Evolutionary conservation across 768 basidiomycete species (phyloP).

Genomic region (Termitomyces sp.): DNA sequence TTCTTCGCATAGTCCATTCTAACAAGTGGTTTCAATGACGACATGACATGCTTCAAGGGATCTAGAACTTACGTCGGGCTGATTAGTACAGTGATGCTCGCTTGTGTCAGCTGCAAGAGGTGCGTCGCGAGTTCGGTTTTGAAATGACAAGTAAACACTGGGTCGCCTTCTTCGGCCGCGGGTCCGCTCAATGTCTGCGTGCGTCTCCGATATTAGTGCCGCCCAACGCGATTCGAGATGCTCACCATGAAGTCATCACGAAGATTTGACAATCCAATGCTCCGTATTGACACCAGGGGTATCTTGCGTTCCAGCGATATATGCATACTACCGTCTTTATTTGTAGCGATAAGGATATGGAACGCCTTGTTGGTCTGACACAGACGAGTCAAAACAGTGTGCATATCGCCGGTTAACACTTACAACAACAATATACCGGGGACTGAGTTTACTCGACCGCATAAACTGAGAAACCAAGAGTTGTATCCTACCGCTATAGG

Average conservation of each 20-base stretch:
- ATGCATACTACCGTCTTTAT: slow-evolving; percentile 54
- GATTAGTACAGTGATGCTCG: slow-evolving; percentile 65
- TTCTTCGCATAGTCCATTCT: slow-evolving; percentile 93
- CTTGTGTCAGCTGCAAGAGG: slow-evolving; percentile 76
- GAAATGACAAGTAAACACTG: slow-evolving; percentile 85
- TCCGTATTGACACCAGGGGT: slow-evolving; percentile 80
- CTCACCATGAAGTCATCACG: slow-evolving; percentile 94
- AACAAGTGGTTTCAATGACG: too few species aligned
- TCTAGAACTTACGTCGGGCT: slow-evolving; percentile 77
- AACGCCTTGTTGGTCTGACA: slow-evolving; percentile 79
- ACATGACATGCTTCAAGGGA: too few species aligned
- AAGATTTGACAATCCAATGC: slow-evolving; percentile 80
- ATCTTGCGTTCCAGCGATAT: slow-evolving; percentile 82
- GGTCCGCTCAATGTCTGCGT: slow-evolving; percentile 64
- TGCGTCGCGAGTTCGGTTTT: slow-evolving; percentile 92
- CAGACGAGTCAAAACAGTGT: not conserved
- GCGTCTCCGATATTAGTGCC: not conserved
- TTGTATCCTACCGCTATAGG: slow-evolving; percentile 80
- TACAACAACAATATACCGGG: slow-evolving; percentile 87
- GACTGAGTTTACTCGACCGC: slow-evolving; percentile 88
- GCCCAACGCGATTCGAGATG: not conserved
- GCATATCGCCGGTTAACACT: slow-evolving; percentile 22
- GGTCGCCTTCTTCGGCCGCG: slow-evolving; percentile 89
- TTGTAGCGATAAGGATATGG: slow-evolving; percentile 61
- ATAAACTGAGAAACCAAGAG: slow-evolving; percentile 78